A percentile compares a stretch with the other conserved stretches of the same genome.
Conservation (phyloP, 768 basidiomycete species). For the Podaxis mareebaensis region DNA sequence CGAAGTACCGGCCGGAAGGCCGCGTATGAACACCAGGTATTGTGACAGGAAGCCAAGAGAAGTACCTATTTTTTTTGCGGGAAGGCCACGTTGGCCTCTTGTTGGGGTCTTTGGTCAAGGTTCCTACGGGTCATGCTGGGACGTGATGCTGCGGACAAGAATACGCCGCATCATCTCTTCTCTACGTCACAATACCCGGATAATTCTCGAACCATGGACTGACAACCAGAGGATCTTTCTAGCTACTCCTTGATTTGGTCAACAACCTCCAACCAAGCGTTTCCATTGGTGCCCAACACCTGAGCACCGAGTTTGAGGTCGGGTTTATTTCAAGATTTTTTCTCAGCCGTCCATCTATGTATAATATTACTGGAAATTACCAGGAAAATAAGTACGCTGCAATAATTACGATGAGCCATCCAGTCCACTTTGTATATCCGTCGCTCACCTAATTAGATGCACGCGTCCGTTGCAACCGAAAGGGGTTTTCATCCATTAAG, state of each 20-base stretch:
- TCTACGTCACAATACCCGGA: neutral
- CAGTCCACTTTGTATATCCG: neutral
- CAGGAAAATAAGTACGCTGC: neutral
- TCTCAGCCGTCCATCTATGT: no score
- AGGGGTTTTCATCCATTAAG: neutral
- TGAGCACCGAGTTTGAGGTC: no score
- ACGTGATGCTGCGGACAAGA: conserved; percentile 1
- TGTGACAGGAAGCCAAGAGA: neutral
- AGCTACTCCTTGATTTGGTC: no score
- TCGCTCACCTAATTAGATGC: conserved; percentile 3
- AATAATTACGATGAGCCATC: neutral
- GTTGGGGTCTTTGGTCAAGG: neutral
- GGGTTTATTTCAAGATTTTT: no score
- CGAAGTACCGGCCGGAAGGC: neutral
- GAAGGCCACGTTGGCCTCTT: neutral
- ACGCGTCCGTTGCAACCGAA: neutral
- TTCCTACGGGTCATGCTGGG: neutral
- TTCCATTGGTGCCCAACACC: no score
- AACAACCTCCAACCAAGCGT: no score
- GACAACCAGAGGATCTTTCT: neutral
- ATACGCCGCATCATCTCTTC: neutral
- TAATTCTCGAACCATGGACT: neutral
- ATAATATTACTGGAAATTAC: neutral
- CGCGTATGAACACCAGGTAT: neutral
- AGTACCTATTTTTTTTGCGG: neutral